Evolutionary conservation across 306 rosid genomes (phyloP).

Genomic region (Begonia fuchsioides): DNA sequence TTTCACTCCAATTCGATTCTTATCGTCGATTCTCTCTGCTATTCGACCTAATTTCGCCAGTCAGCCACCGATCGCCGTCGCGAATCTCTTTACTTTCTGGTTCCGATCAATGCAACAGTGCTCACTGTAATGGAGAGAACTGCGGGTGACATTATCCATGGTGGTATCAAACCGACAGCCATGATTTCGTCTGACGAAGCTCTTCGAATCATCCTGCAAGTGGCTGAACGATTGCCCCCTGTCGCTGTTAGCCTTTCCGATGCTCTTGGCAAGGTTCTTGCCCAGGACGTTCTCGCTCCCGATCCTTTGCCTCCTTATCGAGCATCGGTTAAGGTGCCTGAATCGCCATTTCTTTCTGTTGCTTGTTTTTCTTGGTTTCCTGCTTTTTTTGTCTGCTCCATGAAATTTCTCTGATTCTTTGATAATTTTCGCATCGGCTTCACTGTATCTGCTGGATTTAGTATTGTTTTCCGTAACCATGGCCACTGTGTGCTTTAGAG

Average conservation of each 20-base stretch:
- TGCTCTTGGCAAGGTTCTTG: slow-evolving; percentile 64
- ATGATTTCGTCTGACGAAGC: slow-evolving; percentile 40
- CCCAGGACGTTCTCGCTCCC: slow-evolving; percentile 43
- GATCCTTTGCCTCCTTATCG: slow-evolving; percentile 76
- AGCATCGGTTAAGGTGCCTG: slow-evolving; percentile 58
- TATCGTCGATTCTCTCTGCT: too few species aligned
- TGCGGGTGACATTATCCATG: too few species aligned
- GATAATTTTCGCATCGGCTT: not conserved
- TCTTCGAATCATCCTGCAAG: slow-evolving; percentile 33
- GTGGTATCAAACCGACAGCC: slow-evolving; percentile 5
- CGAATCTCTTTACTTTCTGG: too few species aligned
- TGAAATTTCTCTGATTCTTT: not conserved
- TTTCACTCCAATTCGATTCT: too few species aligned
- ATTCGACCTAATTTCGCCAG: too few species aligned
- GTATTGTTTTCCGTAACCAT: too few species aligned
- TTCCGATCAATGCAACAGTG: too few species aligned
- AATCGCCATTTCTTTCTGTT: too few species aligned
- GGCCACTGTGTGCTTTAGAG: not conserved
- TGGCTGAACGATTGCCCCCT: slow-evolving; percentile 36
- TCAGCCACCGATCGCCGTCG: too few species aligned
- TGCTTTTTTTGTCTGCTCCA: not conserved
- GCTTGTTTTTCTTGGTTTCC: not conserved
- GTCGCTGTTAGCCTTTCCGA: slow-evolving; percentile 45
- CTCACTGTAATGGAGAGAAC: too few species aligned
- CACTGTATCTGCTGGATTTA: too few species aligned